Base-by-base conservation (phyloP, 1,284 basidiomycete species). In the Ganoderma boninense region DNA sequence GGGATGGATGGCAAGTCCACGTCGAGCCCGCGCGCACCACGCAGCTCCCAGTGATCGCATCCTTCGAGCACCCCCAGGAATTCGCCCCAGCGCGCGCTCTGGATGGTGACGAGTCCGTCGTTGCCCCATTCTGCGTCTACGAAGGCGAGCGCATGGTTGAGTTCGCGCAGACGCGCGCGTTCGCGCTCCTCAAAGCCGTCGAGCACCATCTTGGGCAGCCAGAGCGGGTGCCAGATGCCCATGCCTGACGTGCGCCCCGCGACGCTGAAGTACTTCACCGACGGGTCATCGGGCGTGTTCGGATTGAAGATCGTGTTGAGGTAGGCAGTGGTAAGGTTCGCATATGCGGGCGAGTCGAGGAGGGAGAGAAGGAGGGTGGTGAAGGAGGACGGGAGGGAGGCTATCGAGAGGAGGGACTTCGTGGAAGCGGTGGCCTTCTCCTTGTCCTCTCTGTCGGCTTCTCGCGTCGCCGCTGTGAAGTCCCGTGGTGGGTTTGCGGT, bases 311-410 rank as follows among this genome's bases (percentile, higher is more conserved):
- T 85, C 65, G 92, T 87, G 73, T 92, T 92, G 59, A 98, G 87
- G 81, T 95, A 99, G 11, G 88, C 82, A 1, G 97, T 95, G 6
- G 95, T 97, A 57, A 99, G 89, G 82, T 99, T 98, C 18, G 95
- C 92, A 80, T 99, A 99, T 0, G 98, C 98, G 0, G 98, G 98
- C 1, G 97, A 97, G 84, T 99, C 98, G 76, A 99, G 89, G 67
- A 97, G 84, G 66, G 94, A 94, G n/a, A 99, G 89, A 52, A 99
- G 87, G 76, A 97, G 91, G 1, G 93, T 93, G 10, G 95, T 95
- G 78, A 99, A 91, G 14, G 92, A 92, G 4, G 92, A 92, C 0
- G 94, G 93, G 16, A 97, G 84, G 4, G 88, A 87, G 6, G 88
- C 79, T 13, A 93, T 70, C 10, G 86, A 82, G 35, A 81, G 78